Evolutionary conservation across 1,284 basidiomycete species (phyloP).

Genomic region (Irpex lacteus): DNA sequence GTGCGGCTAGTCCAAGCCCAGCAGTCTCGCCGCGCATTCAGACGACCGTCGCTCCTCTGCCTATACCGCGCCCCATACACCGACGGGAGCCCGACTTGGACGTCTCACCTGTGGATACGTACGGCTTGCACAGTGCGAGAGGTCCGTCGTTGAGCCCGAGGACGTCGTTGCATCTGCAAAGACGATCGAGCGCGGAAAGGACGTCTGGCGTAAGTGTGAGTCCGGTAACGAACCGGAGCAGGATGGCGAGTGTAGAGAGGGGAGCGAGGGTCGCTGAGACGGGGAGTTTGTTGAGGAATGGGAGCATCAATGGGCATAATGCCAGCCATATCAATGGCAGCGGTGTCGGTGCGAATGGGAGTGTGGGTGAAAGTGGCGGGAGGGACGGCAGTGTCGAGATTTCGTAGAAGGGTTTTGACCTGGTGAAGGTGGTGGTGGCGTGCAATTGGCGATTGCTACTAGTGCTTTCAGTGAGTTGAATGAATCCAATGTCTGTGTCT

Average conservation of each 20-base stretch:
- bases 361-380: not conserved
- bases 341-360: not conserved
- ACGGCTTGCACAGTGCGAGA: conserved; percentile 1
- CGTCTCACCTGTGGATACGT: conserved; percentile 13
- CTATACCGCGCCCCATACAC: conserved; percentile 13
- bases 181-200: conserved; percentile 9
- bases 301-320: not conserved
- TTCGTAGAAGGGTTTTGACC: not conserved
- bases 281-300: conserved; percentile 13
- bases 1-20: conserved; percentile 8
- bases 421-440: not conserved
- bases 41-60: conserved; percentile 11
- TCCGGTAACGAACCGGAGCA: conserved; percentile 12
- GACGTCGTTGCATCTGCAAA: conserved; percentile 10
- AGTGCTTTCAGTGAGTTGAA: not conserved
- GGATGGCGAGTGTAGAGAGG: conserved; percentile 16
- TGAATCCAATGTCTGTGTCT: not conserved
- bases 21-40: conserved; percentile 2
- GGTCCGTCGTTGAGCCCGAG: conserved; percentile 14
- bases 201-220: conserved; percentile 6
- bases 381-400: not conserved
- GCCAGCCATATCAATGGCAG: not conserved
- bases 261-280: conserved; percentile 22
- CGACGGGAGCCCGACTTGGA: conserved; percentile 10
- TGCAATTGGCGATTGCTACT: not conserved